These are phyloP conservation scores for Meripilus lineatus DNA, from an alignment of 1,284 basidiomycete species.

Conservation along the genomic window DNA sequence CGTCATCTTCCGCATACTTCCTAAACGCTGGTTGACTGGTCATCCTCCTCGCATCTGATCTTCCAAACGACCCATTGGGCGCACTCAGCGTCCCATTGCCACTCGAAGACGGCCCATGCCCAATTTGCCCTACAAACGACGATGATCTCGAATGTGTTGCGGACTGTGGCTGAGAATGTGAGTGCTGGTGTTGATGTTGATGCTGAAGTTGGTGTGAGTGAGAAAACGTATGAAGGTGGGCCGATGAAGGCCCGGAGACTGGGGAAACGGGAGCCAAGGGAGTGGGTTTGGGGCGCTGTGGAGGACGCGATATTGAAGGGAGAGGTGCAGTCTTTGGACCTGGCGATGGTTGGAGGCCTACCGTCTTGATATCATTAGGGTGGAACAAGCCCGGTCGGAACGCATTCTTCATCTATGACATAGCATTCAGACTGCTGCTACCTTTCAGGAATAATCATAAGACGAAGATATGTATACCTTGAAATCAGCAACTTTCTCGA, in stretches of 20 bases:
- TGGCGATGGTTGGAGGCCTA: slow-evolving; percentile 48
- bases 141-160: slow-evolving; percentile 43
- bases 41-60: slow-evolving; percentile 50
- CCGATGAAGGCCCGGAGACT: slow-evolving; percentile 17
- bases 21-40: slow-evolving; percentile 60
- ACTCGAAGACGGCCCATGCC: background rate
- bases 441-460: slow-evolving; percentile 5
- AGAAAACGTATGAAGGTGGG: too few species aligned
- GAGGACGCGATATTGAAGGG: slow-evolving; percentile 40
- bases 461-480: slow-evolving; percentile 44
- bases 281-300: slow-evolving; percentile 35
- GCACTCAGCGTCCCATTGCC: background rate
- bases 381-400: slow-evolving; percentile 75
- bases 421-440: too few species aligned
- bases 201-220: too few species aligned
- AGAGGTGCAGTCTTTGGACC: slow-evolving; percentile 64
- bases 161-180: too few species aligned
- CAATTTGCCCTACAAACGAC: slow-evolving; percentile 41
- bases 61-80: slow-evolving; percentile 54
- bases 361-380: slow-evolving; percentile 79
- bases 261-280: slow-evolving; percentile 35
- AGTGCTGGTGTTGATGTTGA: too few species aligned
- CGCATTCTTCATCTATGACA: slow-evolving; percentile 70
- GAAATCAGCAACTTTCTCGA: slow-evolving; percentile 77
- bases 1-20: slow-evolving; percentile 81